phyloP scores from a whole-genome alignment of 2,329 filamentous ascomycete species.

The Cladosporium sphaerospermum region DNA sequence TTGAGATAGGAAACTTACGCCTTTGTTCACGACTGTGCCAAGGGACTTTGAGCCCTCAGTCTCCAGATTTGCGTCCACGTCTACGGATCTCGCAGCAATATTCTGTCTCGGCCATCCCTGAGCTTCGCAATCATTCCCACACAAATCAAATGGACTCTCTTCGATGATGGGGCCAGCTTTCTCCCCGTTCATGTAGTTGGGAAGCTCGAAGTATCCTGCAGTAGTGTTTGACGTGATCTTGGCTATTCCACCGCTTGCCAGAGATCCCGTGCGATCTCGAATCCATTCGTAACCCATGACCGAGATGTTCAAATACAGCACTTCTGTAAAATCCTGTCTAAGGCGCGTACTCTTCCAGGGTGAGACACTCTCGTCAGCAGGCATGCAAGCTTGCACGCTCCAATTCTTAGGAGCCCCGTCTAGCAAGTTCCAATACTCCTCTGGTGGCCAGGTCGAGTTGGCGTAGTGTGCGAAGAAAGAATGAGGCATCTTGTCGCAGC shows the following conservation, averaged over 20 bases:
- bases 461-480: constrained; percentile 20
- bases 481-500: constrained; percentile 17
- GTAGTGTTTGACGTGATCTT: constrained; percentile 26
- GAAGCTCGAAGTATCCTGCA: constrained; percentile 30
- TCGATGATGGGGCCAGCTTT: constrained; percentile 15
- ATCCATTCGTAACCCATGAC: background rate
- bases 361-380: constrained; percentile 16
- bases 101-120: background rate
- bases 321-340: constrained; percentile 29
- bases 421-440: too few species aligned
- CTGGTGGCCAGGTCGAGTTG: background rate
- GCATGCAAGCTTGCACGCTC: constrained; percentile 27
- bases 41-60: too few species aligned
- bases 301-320: constrained; percentile 25
- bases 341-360: constrained; percentile 24
- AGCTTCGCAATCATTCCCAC: background rate
- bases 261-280: too few species aligned
- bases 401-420: constrained; percentile 8
- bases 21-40: background rate
- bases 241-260: constrained; percentile 12
- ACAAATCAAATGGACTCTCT: background rate
- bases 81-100: too few species aligned
- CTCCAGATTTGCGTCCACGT: too few species aligned
- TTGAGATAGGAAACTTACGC: background rate
- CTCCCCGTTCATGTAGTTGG: constrained; percentile 25